Conservation (phyloP, 495 filamentous ascomycete species). For the Aspergillus haitiensis region DNA sequence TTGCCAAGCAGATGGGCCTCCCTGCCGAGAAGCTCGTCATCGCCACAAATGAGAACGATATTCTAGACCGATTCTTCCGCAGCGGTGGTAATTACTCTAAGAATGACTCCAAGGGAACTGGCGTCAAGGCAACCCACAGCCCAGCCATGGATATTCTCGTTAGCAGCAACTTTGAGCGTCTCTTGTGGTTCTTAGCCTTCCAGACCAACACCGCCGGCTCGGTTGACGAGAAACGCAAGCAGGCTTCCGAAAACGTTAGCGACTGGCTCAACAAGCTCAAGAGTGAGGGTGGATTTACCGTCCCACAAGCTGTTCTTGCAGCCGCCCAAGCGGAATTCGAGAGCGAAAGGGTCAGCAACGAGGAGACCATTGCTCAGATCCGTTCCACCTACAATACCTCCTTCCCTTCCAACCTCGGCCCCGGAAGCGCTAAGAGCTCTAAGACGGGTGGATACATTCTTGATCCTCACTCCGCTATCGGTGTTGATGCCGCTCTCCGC, state of each 20-base stretch:
- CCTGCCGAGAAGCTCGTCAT: conserved; percentile 80
- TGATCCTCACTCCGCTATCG: conserved; percentile 90
- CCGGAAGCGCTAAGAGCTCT: conserved; percentile 35
- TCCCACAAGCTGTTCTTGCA: conserved; percentile 65
- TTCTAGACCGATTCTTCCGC: conserved; percentile 77
- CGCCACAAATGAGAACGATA: conserved; percentile 93
- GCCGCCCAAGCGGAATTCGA: conserved; percentile 68
- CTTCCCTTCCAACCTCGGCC: conserved; percentile 34
- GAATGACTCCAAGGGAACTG: conserved; percentile 47
- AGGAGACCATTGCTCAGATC: conserved; percentile 75
- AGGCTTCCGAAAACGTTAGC: conserved; percentile 56
- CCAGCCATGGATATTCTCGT: conserved; percentile 98
- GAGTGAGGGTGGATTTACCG: conserved; percentile 73
- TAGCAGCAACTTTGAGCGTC: conserved; percentile 90
- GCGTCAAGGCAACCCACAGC: conserved; percentile 77
- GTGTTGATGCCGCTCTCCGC: conserved; percentile 68
- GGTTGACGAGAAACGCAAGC: conserved; percentile 39
- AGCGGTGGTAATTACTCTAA: conserved; percentile 80
- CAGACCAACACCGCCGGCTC: conserved; percentile 46
- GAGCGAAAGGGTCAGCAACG: conserved; percentile 78
- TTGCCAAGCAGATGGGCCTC: conserved; percentile 87
- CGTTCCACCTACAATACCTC: conserved; percentile 56
- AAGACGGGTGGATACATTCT: conserved; percentile 65
- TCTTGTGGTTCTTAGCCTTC: conserved; percentile 84
- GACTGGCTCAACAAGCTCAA: conserved; percentile 79